Percentiles rank a stretch among this genome's conserved stretches.
Conservation (phyloP, 495 filamentous ascomycete species). For the Parmelia sp. region DNA sequence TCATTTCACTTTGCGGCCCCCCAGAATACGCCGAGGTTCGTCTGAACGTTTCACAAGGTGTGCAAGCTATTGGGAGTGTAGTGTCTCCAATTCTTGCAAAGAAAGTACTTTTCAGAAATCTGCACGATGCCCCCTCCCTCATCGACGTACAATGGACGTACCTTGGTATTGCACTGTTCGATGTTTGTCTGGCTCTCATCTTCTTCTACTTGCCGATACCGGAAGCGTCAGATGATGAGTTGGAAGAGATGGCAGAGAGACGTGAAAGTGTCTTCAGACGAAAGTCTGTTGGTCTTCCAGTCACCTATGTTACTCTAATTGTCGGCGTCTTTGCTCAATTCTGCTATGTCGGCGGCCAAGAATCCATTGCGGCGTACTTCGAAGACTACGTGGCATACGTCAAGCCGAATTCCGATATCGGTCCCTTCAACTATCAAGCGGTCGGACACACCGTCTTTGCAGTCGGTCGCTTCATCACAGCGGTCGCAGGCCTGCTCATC, state of each 20-base stretch:
- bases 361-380: slow-evolving; percentile 47
- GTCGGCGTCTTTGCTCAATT: slow-evolving; percentile 55
- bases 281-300: slow-evolving; percentile 38
- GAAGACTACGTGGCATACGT: slow-evolving; percentile 36
- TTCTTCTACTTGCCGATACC: slow-evolving; percentile 63
- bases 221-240: slow-evolving; percentile 59
- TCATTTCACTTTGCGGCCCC: slow-evolving; percentile 62
- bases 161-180: slow-evolving; percentile 61
- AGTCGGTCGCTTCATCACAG: slow-evolving; percentile 55
- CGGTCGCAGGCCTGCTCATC: slow-evolving; percentile 47
- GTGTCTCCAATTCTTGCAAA: slow-evolving; percentile 56
- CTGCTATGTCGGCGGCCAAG: slow-evolving; percentile 62
- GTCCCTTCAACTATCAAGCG: slow-evolving; percentile 41
- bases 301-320: slow-evolving; percentile 52
- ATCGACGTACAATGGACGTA: slow-evolving; percentile 68
- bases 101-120: slow-evolving; percentile 52
- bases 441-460: slow-evolving; percentile 57
- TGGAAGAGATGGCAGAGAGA: slow-evolving; percentile 49
- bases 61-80: slow-evolving; percentile 61
- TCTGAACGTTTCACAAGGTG: slow-evolving; percentile 59
- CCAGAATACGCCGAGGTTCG: slow-evolving; percentile 58
- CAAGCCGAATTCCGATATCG: slow-evolving; percentile 30
- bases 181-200: slow-evolving; percentile 53
- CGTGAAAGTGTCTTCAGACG: slow-evolving; percentile 46
- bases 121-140: slow-evolving; percentile 47